phyloP scores from a whole-genome alignment of 352 stramenopile species.

The Phytophthora capsici region DNA sequence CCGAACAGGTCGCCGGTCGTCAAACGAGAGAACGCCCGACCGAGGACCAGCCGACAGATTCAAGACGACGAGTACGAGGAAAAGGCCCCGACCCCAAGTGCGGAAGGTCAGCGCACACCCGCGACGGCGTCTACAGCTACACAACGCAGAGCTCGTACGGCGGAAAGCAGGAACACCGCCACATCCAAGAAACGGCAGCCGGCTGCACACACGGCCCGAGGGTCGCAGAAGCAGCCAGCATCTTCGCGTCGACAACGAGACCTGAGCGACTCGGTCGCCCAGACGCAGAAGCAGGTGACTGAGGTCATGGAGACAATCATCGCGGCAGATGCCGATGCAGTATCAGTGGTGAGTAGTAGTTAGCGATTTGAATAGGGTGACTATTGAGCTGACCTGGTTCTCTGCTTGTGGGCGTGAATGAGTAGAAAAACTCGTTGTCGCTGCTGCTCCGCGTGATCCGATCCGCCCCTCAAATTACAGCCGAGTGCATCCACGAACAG shows the following conservation, averaged over 20 bases:
- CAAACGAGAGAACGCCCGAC: conserved; percentile 11
- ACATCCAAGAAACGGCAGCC: conserved; percentile 18
- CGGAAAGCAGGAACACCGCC: conserved; percentile 3
- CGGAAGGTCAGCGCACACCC: too few relatives aligned
- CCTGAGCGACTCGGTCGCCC: conserved; percentile 50
- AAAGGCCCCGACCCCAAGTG: too few relatives aligned
- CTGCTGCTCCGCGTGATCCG: conserved; percentile 67
- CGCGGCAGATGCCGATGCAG: conserved; percentile 43
- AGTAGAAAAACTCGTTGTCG: conserved; percentile 74
- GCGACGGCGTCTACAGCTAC: background rate
- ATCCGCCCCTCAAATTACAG: conserved; percentile 66
- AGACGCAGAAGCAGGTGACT: conserved; percentile 64
- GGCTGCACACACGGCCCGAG: conserved; percentile 12
- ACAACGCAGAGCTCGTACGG: conserved; percentile 22
- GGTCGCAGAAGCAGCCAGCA: conserved; percentile 15
- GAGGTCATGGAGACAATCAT: conserved; percentile 57
- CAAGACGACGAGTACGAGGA: too few relatives aligned
- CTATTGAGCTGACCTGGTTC: background rate
- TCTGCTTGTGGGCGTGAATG: too few relatives aligned
- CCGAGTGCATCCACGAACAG: conserved; percentile 69
- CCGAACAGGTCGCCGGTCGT: background rate
- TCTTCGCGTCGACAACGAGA: conserved; percentile 43
- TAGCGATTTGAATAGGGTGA: background rate
- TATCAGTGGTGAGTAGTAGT: conserved; percentile 46
- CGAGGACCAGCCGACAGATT: background rate